Percentiles rank a stretch among this genome's conserved stretches.
Evolutionary conservation across 2,329 filamentous ascomycete species (phyloP).

Genomic region (Colletotrichum shisoi): DNA sequence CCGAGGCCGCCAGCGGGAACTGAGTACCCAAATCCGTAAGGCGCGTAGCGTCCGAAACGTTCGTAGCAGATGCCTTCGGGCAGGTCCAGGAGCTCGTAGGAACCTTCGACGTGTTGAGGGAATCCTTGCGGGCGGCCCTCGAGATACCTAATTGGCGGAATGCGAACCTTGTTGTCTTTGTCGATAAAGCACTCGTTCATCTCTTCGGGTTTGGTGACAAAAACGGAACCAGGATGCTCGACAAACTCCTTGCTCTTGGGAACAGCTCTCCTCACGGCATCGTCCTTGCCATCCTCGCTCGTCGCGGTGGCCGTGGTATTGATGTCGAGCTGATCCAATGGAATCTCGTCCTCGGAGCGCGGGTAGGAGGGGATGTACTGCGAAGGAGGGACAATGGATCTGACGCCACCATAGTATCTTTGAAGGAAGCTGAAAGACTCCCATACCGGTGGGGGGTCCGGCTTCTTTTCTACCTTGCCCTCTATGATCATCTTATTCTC

Average conservation of each 20-base stretch:
- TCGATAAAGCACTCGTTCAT: constrained; percentile 84
- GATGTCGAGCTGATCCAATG: constrained; percentile 52
- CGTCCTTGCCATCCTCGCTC: constrained; percentile 43
- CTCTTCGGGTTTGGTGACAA: constrained; percentile 54
- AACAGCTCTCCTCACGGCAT: constrained; percentile 47
- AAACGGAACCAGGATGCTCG: constrained; percentile 50
- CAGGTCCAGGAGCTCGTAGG: constrained; percentile 79
- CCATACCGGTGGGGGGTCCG: constrained; percentile 75
- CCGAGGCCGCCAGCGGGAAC: constrained; percentile 79
- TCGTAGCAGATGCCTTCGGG: constrained; percentile 92
- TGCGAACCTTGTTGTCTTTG: constrained; percentile 65
- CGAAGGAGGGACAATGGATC: constrained; percentile 69
- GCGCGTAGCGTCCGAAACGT: constrained; percentile 83
- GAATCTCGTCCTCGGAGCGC: constrained; percentile 65
- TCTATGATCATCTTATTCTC: constrained; percentile 70
- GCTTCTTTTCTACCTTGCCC: constrained; percentile 65
- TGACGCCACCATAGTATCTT: constrained; percentile 88
- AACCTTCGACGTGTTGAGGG: constrained; percentile 85
- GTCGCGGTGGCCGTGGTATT: constrained; percentile 46
- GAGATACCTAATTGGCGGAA: constrained; percentile 77
- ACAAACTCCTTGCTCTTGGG: constrained; percentile 63
- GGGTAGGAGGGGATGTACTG: constrained; percentile 86
- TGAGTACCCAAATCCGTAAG: constrained; percentile 90
- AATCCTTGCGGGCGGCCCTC: constrained; percentile 83
- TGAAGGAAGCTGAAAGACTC: constrained; percentile 85